Evolutionary conservation across 768 basidiomycete species (phyloP).

Genomic region (Infundibulicybe gibba): DNA sequence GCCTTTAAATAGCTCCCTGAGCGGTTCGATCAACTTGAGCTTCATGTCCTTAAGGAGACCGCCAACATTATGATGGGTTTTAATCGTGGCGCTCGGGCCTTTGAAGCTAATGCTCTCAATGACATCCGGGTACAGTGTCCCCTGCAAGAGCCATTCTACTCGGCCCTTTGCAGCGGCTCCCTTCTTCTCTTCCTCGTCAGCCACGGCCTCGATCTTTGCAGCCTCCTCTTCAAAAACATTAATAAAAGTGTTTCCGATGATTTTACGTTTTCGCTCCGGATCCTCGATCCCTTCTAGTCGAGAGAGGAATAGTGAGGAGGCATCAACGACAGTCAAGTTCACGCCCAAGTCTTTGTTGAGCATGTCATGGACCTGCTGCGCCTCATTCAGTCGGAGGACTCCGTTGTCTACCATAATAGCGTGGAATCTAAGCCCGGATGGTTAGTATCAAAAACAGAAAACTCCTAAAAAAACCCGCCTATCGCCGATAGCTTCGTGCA

Average conservation of each 20-base stretch:
- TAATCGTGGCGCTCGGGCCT: slow-evolving; percentile 98
- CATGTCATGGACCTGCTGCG: slow-evolving; percentile 88
- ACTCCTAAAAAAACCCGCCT: slow-evolving; percentile 44
- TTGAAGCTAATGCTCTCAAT: slow-evolving; percentile 99
- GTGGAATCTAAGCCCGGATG: slow-evolving; percentile 67
- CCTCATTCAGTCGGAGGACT: slow-evolving; percentile 90
- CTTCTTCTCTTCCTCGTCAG: slow-evolving; percentile 67
- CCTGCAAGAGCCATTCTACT: slow-evolving; percentile 97
- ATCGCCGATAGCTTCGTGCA: slow-evolving; percentile 99
- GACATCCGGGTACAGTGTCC: slow-evolving; percentile 97
- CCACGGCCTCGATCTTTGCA: slow-evolving; percentile 77
- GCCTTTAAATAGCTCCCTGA: slow-evolving; percentile 99
- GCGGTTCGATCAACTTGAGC: slow-evolving; percentile 95
- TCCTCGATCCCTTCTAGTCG: slow-evolving; percentile 91
- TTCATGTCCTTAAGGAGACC: slow-evolving; percentile 97
- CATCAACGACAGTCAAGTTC: slow-evolving; percentile 94
- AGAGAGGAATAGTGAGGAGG: slow-evolving; percentile 88
- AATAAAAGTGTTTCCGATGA: slow-evolving; percentile 99
- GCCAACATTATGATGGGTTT: slow-evolving; percentile 99
- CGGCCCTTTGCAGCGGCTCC: slow-evolving; percentile 78
- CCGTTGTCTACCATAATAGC: slow-evolving; percentile 99
- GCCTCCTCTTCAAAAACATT: slow-evolving; percentile 97
- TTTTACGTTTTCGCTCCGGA: slow-evolving; percentile 95
- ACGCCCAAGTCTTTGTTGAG: slow-evolving; percentile 91
- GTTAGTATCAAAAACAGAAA: slow-evolving; percentile 3